Evolutionary conservation across 345 rosid species (phyloP).

Genomic region (Melaleuca quinquenervia): DNA sequence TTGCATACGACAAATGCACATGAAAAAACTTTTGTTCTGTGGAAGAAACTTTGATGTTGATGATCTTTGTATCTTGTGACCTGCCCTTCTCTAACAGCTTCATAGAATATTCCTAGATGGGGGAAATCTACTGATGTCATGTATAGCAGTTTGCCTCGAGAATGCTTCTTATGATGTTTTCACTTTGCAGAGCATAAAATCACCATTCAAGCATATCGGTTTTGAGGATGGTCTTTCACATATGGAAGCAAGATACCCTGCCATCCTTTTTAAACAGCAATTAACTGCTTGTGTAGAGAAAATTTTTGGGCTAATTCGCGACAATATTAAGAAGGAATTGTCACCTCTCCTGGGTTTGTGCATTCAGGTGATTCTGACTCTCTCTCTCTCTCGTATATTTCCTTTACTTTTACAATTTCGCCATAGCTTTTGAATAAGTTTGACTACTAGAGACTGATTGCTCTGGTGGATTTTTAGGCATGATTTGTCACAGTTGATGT

Average conservation of each 20-base stretch:
- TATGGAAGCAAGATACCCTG: constrained; percentile 95
- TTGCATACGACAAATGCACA: not conserved
- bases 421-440: not conserved
- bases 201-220: constrained; percentile 68
- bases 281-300: constrained; percentile 96
- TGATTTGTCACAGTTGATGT: not conserved
- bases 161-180: not conserved
- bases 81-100: not conserved
- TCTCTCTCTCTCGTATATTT: not conserved
- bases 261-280: constrained; percentile 87
- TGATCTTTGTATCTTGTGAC: not conserved
- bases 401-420: not conserved
- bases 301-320: constrained; percentile 94
- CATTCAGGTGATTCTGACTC: constrained; percentile 58
- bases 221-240: constrained; percentile 67
- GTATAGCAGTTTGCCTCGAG: not conserved
- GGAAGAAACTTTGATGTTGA: not conserved
- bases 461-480: not conserved
- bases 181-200: constrained; percentile 55
- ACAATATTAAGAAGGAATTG: constrained; percentile 86
- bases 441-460: not conserved
- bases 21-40: not conserved
- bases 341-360: constrained; percentile 70
- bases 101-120: not conserved
- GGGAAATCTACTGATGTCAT: not conserved